phyloP scores from a whole-genome alignment of 805 yeast genomes.

The Candida palmyrensis region DNA sequence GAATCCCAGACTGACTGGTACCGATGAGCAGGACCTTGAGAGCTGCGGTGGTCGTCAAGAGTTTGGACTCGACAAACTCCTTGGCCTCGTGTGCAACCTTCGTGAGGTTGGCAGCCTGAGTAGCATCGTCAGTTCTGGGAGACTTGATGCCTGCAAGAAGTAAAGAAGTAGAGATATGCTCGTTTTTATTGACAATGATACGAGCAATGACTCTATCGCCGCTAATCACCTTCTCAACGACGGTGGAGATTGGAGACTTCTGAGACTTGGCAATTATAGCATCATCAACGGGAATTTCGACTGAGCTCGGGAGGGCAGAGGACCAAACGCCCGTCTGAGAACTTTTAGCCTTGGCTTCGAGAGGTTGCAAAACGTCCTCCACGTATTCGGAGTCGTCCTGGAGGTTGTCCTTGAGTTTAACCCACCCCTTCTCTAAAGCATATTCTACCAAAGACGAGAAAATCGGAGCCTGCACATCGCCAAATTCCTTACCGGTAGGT shows the following conservation, averaged over 20 bases:
- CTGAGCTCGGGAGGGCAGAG: constrained; percentile 7
- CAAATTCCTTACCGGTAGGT: constrained; percentile 58
- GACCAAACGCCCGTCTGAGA: constrained; percentile 57
- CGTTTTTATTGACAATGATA: constrained; percentile 39
- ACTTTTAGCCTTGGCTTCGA: constrained; percentile 47
- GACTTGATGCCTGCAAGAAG: constrained; percentile 69
- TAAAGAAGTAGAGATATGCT: constrained; percentile 55
- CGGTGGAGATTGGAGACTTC: constrained; percentile 43
- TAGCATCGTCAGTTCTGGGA: constrained; percentile 58
- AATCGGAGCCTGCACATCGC: constrained; percentile 63
- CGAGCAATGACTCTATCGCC: constrained; percentile 77
- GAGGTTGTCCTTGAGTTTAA: constrained; percentile 54
- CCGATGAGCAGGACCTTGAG: constrained; percentile 55
- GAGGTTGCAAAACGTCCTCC: constrained; percentile 15
- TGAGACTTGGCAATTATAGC: constrained; percentile 30
- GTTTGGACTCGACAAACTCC: constrained; percentile 54
- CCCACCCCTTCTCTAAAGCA: constrained; percentile 54
- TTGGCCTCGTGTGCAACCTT: constrained; percentile 67
- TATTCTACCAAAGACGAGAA: constrained; percentile 55
- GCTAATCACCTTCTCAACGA: constrained; percentile 70
- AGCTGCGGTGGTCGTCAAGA: constrained; percentile 54
- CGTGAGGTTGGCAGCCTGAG: constrained; percentile 38
- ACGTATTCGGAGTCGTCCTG: constrained; percentile 35
- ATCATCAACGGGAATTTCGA: constrained; percentile 22
- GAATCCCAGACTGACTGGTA: constrained; percentile 54